Conservation (phyloP, 345 rosid species). For the Ailanthus altissimus region DNA sequence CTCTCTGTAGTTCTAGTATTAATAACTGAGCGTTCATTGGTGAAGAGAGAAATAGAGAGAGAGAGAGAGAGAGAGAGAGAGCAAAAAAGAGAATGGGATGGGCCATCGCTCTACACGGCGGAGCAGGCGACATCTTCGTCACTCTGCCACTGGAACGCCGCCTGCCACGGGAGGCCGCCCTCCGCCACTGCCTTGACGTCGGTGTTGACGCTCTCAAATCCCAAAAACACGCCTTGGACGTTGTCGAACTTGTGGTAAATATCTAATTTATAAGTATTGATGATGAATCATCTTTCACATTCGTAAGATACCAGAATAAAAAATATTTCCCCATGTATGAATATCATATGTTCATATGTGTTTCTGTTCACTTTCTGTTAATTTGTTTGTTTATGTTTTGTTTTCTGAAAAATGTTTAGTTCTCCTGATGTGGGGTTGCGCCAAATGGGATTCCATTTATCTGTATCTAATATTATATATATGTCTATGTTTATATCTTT, state of each 20-base stretch:
- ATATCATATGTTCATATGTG: not conserved
- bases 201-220: constrained; percentile 81
- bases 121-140: constrained; percentile 72
- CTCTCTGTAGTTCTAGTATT: not conserved
- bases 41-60: no score
- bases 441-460: not conserved
- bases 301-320: not conserved
- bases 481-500: not conserved
- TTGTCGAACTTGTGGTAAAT: constrained; percentile 85
- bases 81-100: constrained; percentile 53
- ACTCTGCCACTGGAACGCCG: constrained; percentile 60
- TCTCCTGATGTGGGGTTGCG: not conserved
- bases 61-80: no score
- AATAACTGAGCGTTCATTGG: not conserved
- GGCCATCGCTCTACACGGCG: constrained; percentile 96
- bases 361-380: not conserved
- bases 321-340: not conserved
- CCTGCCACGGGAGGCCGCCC: constrained; percentile 70
- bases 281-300: not conserved
- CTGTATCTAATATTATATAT: not conserved
- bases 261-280: not conserved
- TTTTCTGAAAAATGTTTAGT: not conserved
- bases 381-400: not conserved
- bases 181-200: constrained; percentile 80
- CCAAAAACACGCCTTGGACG: constrained; percentile 69